These are phyloP conservation scores for Vinca minor DNA, from an alignment of 257 asterid genomes.

Conservation along the genomic window DNA sequence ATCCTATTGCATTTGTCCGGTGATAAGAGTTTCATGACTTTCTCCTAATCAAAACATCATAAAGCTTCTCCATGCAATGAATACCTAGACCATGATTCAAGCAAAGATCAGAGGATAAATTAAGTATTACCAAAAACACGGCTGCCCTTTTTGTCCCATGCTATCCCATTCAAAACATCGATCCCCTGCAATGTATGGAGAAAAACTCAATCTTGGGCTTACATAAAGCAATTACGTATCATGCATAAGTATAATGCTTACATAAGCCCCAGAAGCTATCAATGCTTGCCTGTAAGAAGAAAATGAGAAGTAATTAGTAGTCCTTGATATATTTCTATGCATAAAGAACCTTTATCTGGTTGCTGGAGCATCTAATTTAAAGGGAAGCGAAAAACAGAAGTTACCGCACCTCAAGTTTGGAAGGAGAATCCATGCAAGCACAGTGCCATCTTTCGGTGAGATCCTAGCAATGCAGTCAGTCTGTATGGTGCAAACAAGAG, in stretches of 20 bases:
- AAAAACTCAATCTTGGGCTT: slow-evolving; percentile 7
- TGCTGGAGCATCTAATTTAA: neutral
- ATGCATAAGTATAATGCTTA: slow-evolving; percentile 21
- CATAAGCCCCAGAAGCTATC: slow-evolving; percentile 42
- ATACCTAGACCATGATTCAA: neutral
- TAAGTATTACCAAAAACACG: slow-evolving; percentile 60
- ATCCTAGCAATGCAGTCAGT: slow-evolving; percentile 93
- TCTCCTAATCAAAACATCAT: no score
- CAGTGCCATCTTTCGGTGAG: slow-evolving; percentile 49
- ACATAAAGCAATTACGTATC: neutral
- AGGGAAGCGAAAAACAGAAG: slow-evolving; percentile 7
- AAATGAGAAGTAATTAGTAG: slow-evolving; percentile 1
- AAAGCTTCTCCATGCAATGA: neutral
- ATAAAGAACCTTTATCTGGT: no score
- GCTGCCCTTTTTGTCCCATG: slow-evolving; percentile 60
- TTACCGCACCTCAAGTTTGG: slow-evolving; percentile 50
- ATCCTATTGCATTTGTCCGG: neutral
- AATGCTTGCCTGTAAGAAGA: slow-evolving; percentile 45
- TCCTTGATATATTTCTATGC: no score
- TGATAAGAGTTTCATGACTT: neutral
- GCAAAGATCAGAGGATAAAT: neutral
- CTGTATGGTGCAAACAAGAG: slow-evolving; percentile 38
- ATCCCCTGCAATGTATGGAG: slow-evolving; percentile 41
- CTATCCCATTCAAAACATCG: slow-evolving; percentile 88
- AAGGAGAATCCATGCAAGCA: slow-evolving; percentile 82